Evolutionary conservation across 2,329 filamentous ascomycete species (phyloP), one percentile per base, ranked within the genome.

Genomic region (Xylariaceae sp.): DNA sequence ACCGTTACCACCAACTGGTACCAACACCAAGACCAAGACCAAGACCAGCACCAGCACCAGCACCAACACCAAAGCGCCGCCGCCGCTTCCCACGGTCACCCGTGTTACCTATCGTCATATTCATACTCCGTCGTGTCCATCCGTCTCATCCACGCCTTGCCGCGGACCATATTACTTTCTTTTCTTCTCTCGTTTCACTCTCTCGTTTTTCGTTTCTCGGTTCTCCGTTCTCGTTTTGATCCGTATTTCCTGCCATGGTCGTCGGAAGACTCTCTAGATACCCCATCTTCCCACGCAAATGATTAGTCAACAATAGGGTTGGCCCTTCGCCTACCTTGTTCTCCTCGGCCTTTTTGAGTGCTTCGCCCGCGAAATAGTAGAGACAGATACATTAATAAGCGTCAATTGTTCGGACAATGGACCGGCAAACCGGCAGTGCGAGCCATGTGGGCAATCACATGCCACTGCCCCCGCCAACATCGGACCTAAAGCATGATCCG

Each of bases 371-470:
- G 49, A 50, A 34, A 27, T 39, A 37, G 37, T 49, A 51, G 35
- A 42, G 47, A 58, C 47, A 62, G 47, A 57, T 58, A 56, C 53
- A 32, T 47, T 55, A 30, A 46, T 54, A 35, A 46, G 44, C 47
- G 44, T 53, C 57, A 55, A n/a, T 34, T 4, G 37, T 46, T n/a
- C 19, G 42, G 12, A n/a, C 52, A 32, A 68, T 65, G 64, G 74
- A 74, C 70, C 74, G 74, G 64, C 69, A 70, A 59, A 41, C 29
- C 5, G 29, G 42, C 12, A 39, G n/a, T 9, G 47, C 35, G 42
- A 29, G 43, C 8, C 46, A 35, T 19, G 43, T 40, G 51, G 34
- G 53, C 55, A 72, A 72, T 76, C 76, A 76, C 74, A 76, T 77
- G 74, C 70, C 74, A 63, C 64, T 67, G 52, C 64, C 64, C 55